phyloP scores from a whole-genome alignment of 2,329 filamentous ascomycete species.

The Aspergillus costaricaensis region DNA sequence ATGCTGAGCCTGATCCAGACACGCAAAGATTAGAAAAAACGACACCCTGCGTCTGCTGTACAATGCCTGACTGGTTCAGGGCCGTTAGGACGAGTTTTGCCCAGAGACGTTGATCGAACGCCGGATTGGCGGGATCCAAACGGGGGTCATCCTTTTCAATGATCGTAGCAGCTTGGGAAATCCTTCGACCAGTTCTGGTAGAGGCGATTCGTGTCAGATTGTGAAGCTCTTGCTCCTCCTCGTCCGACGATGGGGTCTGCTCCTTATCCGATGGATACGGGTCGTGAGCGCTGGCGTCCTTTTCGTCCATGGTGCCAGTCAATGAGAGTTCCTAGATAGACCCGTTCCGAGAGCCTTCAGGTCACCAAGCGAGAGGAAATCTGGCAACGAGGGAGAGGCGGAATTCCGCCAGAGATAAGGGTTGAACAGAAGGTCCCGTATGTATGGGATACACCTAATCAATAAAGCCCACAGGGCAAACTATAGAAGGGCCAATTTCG shows the following conservation, averaged over 20 bases:
- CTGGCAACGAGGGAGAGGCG: neutral
- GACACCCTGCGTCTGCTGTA: slow-evolving; percentile 24
- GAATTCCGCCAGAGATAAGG: neutral
- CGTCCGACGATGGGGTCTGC: neutral
- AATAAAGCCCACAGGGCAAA: neutral
- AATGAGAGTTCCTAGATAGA: neutral
- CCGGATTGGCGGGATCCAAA: slow-evolving; percentile 25
- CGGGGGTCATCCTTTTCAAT: slow-evolving; percentile 21
- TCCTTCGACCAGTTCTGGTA: slow-evolving; percentile 23
- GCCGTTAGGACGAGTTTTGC: slow-evolving; percentile 24
- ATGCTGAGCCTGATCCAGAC: slow-evolving; percentile 26
- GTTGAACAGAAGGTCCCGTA: neutral
- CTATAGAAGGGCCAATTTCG: neutral
- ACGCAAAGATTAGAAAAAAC: slow-evolving; percentile 29
- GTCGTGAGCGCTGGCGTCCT: neutral
- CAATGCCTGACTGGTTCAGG: slow-evolving; percentile 25
- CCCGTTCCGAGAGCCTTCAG: neutral
- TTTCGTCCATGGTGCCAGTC: neutral
- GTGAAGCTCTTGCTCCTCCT: neutral
- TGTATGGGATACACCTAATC: neutral
- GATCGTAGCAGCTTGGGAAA: slow-evolving; percentile 19
- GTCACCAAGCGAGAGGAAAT: neutral
- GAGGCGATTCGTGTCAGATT: slow-evolving; percentile 26
- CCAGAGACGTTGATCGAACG: slow-evolving; percentile 31
- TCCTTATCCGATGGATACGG: neutral